Conservation (phyloP, 1,284 basidiomycete species). For the Leucoagaricus sp. region DNA sequence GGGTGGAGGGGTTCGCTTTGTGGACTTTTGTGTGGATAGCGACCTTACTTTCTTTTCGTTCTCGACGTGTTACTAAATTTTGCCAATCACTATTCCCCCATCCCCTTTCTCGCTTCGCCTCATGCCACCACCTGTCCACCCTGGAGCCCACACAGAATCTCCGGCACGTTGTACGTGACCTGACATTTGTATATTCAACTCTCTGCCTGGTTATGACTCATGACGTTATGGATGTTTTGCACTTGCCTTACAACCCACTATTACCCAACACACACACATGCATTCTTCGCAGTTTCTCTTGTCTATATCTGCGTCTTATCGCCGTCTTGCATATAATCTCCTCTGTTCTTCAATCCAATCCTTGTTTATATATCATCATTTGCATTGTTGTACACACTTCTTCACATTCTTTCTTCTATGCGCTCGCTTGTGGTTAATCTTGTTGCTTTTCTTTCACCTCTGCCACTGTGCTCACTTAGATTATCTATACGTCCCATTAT, state of each 20-base stretch:
- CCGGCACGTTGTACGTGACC: background rate
- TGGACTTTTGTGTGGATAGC: background rate
- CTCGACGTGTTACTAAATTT: background rate
- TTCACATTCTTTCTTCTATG: slow-evolving; percentile 8
- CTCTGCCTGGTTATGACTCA: background rate
- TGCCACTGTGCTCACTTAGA: slow-evolving; percentile 9
- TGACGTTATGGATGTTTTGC: background rate
- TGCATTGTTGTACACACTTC: slow-evolving; percentile 11
- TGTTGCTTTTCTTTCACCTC: slow-evolving; percentile 17
- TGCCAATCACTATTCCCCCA: background rate
- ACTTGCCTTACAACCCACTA: background rate
- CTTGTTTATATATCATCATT: slow-evolving; percentile 9
- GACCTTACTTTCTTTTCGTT: background rate
- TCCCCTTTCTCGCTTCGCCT: background rate
- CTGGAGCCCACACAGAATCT: background rate
- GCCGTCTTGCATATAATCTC: background rate
- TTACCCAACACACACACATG: background rate
- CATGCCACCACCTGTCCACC: background rate
- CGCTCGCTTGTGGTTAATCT: slow-evolving; percentile 17
- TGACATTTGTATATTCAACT: background rate
- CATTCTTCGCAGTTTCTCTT: slow-evolving; percentile 2
- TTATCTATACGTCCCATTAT: slow-evolving; percentile 20
- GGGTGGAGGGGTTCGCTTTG: background rate
- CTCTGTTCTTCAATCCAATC: slow-evolving; percentile 3
- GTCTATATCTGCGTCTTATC: background rate